Evolutionary conservation across 495 filamentous ascomycete species (phyloP).

Genomic region (Immersiella caudata): DNA sequence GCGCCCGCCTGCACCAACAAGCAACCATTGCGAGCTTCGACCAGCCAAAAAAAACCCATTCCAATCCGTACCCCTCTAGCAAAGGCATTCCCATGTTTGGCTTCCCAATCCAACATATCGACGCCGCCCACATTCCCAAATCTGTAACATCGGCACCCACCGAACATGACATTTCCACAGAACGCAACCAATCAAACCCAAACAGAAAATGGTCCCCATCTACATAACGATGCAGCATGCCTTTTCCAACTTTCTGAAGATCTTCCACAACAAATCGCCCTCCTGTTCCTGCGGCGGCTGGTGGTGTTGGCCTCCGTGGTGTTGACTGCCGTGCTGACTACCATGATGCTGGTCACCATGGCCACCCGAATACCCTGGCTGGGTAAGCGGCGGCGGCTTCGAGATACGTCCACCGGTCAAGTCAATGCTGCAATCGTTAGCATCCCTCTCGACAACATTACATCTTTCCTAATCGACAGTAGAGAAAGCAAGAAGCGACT

Average conservation of each 20-base stretch:
- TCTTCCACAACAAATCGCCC: slow-evolving; percentile 60
- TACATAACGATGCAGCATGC: slow-evolving; percentile 83
- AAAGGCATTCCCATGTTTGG: neutral
- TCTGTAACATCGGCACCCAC: neutral
- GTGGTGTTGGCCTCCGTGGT: slow-evolving; percentile 44
- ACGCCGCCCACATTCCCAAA: neutral
- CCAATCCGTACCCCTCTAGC: neutral
- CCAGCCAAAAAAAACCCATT: neutral
- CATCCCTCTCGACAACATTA: slow-evolving; percentile 43
- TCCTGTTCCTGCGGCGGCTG: slow-evolving; percentile 51
- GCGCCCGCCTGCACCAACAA: no score
- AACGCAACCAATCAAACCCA: neutral
- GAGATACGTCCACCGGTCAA: slow-evolving; percentile 32
- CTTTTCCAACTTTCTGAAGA: slow-evolving; percentile 61
- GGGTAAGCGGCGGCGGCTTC: slow-evolving; percentile 4
- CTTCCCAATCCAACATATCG: neutral
- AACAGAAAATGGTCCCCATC: slow-evolving; percentile 20
- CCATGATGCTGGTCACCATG: slow-evolving; percentile 30
- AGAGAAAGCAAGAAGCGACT: neutral
- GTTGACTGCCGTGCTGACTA: slow-evolving; percentile 30
- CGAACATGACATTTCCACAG: slow-evolving; percentile 1
- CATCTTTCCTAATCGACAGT: neutral
- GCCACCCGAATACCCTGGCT: slow-evolving; percentile 15
- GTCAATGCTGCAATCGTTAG: slow-evolving; percentile 25
- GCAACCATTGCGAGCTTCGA: no score